Evolutionary conservation across 2,329 filamentous ascomycete genomes (phyloP).

Genomic region (Cladosporium cucumerinum): DNA sequence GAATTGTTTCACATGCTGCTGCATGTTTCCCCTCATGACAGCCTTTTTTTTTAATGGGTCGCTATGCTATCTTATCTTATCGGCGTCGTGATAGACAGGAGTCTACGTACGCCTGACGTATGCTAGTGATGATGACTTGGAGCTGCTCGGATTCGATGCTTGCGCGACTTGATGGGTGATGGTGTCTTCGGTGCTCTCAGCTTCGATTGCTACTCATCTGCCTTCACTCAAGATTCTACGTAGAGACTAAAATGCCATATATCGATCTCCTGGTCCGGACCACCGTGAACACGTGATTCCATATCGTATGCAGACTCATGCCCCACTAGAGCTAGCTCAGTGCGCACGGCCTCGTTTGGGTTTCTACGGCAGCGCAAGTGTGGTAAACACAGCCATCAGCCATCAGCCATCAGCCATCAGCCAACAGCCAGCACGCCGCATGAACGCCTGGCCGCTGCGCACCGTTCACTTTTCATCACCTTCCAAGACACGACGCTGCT

Average conservation of each 20-base stretch:
- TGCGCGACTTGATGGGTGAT: background rate
- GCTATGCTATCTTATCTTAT: conserved; percentile 2
- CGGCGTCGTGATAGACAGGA: background rate
- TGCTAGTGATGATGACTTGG: background rate
- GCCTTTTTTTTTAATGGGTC: background rate
- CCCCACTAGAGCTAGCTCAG: background rate
- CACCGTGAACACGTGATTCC: background rate
- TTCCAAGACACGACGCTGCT: background rate
- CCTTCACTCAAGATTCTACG: too few species aligned
- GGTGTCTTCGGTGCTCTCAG: background rate
- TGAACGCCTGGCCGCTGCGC: conserved; percentile 1
- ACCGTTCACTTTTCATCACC: background rate
- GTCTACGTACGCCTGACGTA: background rate
- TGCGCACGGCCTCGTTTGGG: background rate
- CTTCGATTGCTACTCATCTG: background rate
- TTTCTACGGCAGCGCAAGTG: background rate
- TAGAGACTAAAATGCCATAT: background rate
- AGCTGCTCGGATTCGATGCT: too few species aligned
- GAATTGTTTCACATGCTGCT: background rate
- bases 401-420: too few species aligned
- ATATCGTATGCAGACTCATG: background rate
- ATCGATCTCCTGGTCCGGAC: background rate
- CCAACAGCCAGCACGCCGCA: background rate
- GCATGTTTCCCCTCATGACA: background rate
- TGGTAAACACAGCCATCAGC: background rate